Evolutionary conservation across 768 basidiomycete genomes (phyloP), one percentile per base, ranked within the genome.

Genomic region (Leucocoprinus birnbaumii): DNA sequence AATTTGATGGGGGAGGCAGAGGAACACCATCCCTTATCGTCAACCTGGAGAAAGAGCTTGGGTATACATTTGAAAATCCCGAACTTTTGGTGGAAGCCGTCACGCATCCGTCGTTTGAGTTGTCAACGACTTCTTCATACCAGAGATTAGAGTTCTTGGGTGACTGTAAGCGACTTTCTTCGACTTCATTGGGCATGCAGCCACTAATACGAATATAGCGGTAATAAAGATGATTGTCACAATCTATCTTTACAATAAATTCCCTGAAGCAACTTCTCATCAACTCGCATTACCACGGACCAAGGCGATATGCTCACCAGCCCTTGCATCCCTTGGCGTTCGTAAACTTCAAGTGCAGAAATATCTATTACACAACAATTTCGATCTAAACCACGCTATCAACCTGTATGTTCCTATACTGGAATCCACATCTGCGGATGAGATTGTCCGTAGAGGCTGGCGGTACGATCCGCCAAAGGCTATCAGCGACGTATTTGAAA

Each of bases 71-170:
- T 66, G 74, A 77, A 53, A 73, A 78, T 18, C 78, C 80, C n/a
- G 73, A 78, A 46, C 67, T 91, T 14, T 69, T 95, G 2, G 62
- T 88, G 7, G 86, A 93, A 69, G 91, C 92, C 8, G 69, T 93
- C n/a, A 92, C 90, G 0, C 94, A 96, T 64, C 88, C 92, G 0
- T 91, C 90, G 0, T 89, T 89, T 61, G 73, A 77, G 9, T 67
- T 67, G 2, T 65, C 69, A 3, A 70, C 71, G 1, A 78, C 76
- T 11, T 72, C 81, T 5, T 90, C 89, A 2, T 95, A 95, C 67
- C 88, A 96, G 58, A 81, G 94, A 13, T 72, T 94, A 10, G 94
- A 96, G 62, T 94, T 93, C 61, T 77, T 96, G 2, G 94, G 94
- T 27, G 94, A 96, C 65, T 89, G 92, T 93, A 65, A 71, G 84